Evolutionary conservation across 2,329 filamentous ascomycete genomes (phyloP).

Genomic region (Tolypocladium cylindrosporum): DNA sequence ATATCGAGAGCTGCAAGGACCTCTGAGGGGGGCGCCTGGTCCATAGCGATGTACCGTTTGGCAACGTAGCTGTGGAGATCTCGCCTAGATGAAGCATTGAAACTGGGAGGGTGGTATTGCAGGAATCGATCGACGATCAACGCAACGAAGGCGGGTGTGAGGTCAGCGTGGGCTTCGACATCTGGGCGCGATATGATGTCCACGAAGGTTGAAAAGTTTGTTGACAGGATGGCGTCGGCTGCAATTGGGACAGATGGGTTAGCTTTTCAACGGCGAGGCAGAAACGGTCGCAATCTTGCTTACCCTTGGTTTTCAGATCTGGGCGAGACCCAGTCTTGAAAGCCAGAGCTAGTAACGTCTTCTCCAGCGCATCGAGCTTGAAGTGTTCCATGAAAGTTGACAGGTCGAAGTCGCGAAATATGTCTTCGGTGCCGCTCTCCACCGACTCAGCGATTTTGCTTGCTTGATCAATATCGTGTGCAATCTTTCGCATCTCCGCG

Average conservation of each 20-base stretch:
- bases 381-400: slow-evolving; percentile 94
- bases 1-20: slow-evolving; percentile 63
- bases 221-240: slow-evolving; percentile 87
- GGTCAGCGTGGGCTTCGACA: slow-evolving; percentile 53
- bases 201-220: slow-evolving; percentile 68
- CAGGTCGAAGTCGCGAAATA: slow-evolving; percentile 95
- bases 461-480: slow-evolving; percentile 70
- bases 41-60: slow-evolving; percentile 56
- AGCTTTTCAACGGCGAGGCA: slow-evolving; percentile 32
- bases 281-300: slow-evolving; percentile 10
- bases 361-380: slow-evolving; percentile 78
- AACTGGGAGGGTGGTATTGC: slow-evolving; percentile 76
- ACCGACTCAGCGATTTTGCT: slow-evolving; percentile 89
- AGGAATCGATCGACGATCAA: slow-evolving; percentile 78
- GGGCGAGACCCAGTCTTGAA: slow-evolving; percentile 74
- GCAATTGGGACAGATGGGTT: slow-evolving; percentile 13
- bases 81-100: slow-evolving; percentile 64
- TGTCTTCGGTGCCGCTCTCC: slow-evolving; percentile 80
- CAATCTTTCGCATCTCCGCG: slow-evolving; percentile 78
- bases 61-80: slow-evolving; percentile 58
- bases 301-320: slow-evolving; percentile 86
- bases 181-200: slow-evolving; percentile 61
- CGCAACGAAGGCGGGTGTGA: slow-evolving; percentile 62
- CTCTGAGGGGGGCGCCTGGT: slow-evolving; percentile 57
- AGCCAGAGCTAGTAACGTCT: slow-evolving; percentile 77